Base-by-base conservation (phyloP, 2,329 filamentous ascomycete genomes). In the Akanthomyces muscarius region DNA sequence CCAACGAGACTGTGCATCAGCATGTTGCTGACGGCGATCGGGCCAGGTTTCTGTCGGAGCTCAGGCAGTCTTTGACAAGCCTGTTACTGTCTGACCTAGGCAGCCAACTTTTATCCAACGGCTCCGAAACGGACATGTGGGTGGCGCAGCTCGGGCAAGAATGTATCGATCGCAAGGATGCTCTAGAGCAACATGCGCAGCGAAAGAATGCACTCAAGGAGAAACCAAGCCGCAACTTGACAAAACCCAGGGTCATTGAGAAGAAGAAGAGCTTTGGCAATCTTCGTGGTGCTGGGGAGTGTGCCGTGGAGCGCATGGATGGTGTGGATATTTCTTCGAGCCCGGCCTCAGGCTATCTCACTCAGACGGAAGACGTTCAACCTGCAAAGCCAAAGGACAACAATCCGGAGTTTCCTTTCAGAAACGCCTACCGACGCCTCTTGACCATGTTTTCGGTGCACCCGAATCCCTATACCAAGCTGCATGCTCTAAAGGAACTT, bases 61-160 rank as follows among this genome's bases (percentile, higher is more conserved):
- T 97, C 36, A 88, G 88, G 68, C 90, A 93, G 71, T 90, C 88
- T 0, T 78, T 98, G 45, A 94, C 89, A 1, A 93, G 92, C 66
- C 80, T 99, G 21, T 78, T 98, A 2, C 78, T 98, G 30, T 98
- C 94, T 56, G 95, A 99, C 72, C 81, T 98, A 4, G 92, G 93
- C 6, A 92, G 89, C 47, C 85, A 91, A 36, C 89, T 97, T 1
- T 95, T 96, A 74, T 86, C 88, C n/a, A 86, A 85, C 57, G 95
- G 95, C 3, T 96, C 92, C 48, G 95, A 99, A 77, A 98, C 94
- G 0, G 95, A 98, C 73, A 82, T 82, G 3, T 97, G 94, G 89
- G 95, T 97, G 68, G 81, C 85, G 59, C 84, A 85, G 16, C 74
- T 92, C 7, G 86, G 86, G 3, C 84, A 88, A 68, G 80, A 88